phyloP scores from a whole-genome alignment of 805 yeast species.

The Candida ficus region DNA sequence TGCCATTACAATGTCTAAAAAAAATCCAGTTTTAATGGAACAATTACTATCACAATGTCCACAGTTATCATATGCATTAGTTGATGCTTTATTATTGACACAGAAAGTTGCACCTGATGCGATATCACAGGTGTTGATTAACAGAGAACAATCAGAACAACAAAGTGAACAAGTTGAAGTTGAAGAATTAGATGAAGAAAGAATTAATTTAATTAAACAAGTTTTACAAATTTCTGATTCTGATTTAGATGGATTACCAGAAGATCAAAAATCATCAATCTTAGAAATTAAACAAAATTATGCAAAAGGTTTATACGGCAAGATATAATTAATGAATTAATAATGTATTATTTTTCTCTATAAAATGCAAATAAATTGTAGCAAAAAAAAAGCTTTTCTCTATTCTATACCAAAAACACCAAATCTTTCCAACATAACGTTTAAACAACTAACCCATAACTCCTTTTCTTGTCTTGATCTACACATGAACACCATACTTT shows the following conservation, averaged over 20 bases:
- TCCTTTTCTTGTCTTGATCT: conserved; percentile 80
- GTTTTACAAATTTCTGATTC: conserved; percentile 48
- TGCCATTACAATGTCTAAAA: conserved; percentile 51
- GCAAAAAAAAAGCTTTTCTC: too few species aligned
- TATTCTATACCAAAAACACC: conserved; percentile 5
- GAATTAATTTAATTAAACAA: conserved; percentile 43
- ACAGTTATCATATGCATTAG: conserved; percentile 77
- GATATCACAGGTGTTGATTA: conserved; percentile 36
- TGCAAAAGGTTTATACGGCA: conserved; percentile 25
- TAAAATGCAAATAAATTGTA: conserved; percentile 11
- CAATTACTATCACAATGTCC: conserved; percentile 65
- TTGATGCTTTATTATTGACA: conserved; percentile 54
- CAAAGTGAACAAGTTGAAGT: background rate
- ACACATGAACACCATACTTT: conserved; percentile 69
- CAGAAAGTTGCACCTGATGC: conserved; percentile 5
- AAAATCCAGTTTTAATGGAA: conserved; percentile 53
- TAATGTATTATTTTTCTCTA: background rate
- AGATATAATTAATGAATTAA: background rate
- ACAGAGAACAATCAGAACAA: background rate
- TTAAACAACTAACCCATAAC: conserved; percentile 56
- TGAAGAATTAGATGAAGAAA: conserved; percentile 30
- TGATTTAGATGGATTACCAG: conserved; percentile 44
- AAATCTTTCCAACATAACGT: conserved; percentile 32
- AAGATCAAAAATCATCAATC: conserved; percentile 37
- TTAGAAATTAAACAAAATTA: conserved; percentile 25